These are phyloP conservation scores for Puccinia polysora DNA, from an alignment of 1,284 basidiomycete species.

Conservation along the genomic window DNA sequence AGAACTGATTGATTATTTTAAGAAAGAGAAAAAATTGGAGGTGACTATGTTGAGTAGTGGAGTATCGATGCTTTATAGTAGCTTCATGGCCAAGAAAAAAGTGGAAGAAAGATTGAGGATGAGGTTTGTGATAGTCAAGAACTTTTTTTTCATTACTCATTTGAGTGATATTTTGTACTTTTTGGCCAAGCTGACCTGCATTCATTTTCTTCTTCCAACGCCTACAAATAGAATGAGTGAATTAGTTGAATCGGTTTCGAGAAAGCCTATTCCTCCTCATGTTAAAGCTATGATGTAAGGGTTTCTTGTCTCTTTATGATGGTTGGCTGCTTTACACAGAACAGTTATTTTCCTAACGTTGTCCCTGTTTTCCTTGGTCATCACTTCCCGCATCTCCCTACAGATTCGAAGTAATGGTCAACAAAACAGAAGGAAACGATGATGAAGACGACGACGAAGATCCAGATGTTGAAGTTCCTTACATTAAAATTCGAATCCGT, in stretches of 20 bases:
- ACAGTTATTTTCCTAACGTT: neutral
- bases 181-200: conserved; percentile 49
- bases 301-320: too few species aligned
- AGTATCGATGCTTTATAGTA: conserved; percentile 96
- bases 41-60: conserved; percentile 94
- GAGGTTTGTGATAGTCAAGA: conserved; percentile 55
- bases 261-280: conserved; percentile 72
- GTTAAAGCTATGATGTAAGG: conserved; percentile 46
- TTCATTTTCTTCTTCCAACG: neutral
- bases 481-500: conserved; percentile 40
- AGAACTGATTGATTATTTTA: conserved; percentile 81
- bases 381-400: too few species aligned
- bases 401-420: conserved; percentile 42
- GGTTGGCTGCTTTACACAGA: neutral
- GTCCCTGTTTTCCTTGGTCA: neutral
- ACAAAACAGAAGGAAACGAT: conserved; percentile 17
- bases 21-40: conserved; percentile 76
- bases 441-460: conserved; percentile 17
- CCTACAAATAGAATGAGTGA: conserved; percentile 64
- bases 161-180: conserved; percentile 43
- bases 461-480: conserved; percentile 42
- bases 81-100: conserved; percentile 86
- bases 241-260: conserved; percentile 87
- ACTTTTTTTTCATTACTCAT: neutral
- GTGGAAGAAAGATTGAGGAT: conserved; percentile 76